Base-by-base conservation (phyloP, 1,284 basidiomycete species). In the Leccinum pachyderme region DNA sequence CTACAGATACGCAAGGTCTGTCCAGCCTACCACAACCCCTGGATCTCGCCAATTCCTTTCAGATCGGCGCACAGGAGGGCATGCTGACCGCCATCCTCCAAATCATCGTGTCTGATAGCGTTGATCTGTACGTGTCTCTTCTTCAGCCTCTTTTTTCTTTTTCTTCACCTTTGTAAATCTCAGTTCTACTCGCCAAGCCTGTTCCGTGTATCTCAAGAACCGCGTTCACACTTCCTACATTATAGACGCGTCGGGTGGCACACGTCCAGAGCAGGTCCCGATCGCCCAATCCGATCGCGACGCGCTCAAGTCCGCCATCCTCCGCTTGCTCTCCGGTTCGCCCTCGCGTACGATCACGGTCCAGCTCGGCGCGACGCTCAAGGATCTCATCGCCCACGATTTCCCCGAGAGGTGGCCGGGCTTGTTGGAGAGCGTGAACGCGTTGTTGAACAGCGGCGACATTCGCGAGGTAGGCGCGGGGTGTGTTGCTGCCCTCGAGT, bases 201-300 rank as follows among this genome's bases (percentile, higher is more conserved):
- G 87, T 58, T 80, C 86, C 12, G 88, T 94, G 24, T 94, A 87
- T 79, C 78, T 94, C 63, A 94, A 94, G 75, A 94, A 94, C 71
- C 86, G 91, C 65, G 84, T 91, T 51, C 80, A 81, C 58, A 77
- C 77, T 3, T 79, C 79, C 15, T 91, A 89, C 66, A 70, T 76
- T 55, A 64, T 83, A 59, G 82, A 83, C 52, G 58, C 73, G 9
- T 59, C 73, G 12, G 24, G 12, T 13, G 64, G 65, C 28, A 69
- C 77, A 47, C 79, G 83, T 39, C 76, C 83, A 0, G 87, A 89
- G 65, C 80, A 81, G 47, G 69, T 72, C 28, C 77, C 82, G 49
- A 86, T 94, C 68, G 72, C 81, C 2, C 67, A 72, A 29, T 80
- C 85, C 0, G 91, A 93, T 72, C 83, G 86, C 53, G 80, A 80